These are phyloP conservation scores for Suillus luteus DNA, from an alignment of 768 basidiomycete species.

Conservation along the genomic window DNA sequence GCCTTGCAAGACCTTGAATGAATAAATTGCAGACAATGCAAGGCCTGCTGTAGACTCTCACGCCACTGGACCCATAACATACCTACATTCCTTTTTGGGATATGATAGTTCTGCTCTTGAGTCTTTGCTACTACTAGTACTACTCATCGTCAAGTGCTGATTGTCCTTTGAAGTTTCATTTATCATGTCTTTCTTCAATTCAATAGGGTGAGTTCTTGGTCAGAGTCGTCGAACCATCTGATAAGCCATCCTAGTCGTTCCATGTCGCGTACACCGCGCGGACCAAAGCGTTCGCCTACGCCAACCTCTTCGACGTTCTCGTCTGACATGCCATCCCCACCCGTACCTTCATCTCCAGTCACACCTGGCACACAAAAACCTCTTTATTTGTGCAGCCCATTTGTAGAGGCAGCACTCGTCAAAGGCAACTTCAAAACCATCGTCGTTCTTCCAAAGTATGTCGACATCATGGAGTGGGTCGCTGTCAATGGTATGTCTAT, in stretches of 20 bases:
- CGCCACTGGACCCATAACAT: slow-evolving; percentile 12
- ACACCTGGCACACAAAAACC: slow-evolving; percentile 48
- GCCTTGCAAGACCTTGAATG: slow-evolving; percentile 15
- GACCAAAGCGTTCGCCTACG: slow-evolving; percentile 71
- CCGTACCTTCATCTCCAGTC: slow-evolving; percentile 42
- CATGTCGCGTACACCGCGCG: slow-evolving; percentile 73
- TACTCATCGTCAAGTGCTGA: not conserved
- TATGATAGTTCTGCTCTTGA: slow-evolving; percentile 1
- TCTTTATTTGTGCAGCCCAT: slow-evolving; percentile 90
- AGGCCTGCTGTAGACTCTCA: slow-evolving; percentile 21
- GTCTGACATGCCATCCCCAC: slow-evolving; percentile 45
- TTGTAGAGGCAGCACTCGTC: slow-evolving; percentile 92
- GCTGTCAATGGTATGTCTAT: slow-evolving; percentile 81
- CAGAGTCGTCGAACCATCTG: slow-evolving; percentile 5
- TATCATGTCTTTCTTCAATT: slow-evolving; percentile 81
- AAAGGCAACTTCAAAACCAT: slow-evolving; percentile 99
- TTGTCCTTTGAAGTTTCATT: not conserved
- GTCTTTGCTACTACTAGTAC: not conserved
- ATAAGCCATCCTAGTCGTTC: slow-evolving; percentile 51
- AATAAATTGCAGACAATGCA: slow-evolving; percentile 12
- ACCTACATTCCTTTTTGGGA: not conserved
- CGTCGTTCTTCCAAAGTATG: slow-evolving; percentile 93
- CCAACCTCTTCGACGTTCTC: slow-evolving; percentile 68
- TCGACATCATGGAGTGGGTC: slow-evolving; percentile 96
- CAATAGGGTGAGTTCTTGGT: slow-evolving; percentile 59